Base-by-base conservation (phyloP, 305 asterid genomes). In the Rubia peregrina region DNA sequence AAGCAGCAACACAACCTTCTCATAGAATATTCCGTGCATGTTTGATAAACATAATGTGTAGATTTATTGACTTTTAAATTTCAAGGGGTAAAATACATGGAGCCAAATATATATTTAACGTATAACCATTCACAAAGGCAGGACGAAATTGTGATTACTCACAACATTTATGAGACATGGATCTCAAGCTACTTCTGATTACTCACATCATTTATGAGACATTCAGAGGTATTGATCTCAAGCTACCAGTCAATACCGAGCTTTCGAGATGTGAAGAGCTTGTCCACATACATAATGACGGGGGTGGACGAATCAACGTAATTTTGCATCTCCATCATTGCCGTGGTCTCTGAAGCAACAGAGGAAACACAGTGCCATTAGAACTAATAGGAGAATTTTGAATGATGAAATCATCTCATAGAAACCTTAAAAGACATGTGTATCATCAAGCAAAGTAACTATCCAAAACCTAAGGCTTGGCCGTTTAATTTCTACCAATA, bases 181-280 rank as follows among this genome's bases (percentile, higher is more conserved):
- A 24, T 4, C 67, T 8, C 48, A 61, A 14, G 75, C 85, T 81
- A 93, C 98, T 36, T 36, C 40, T 36, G 40, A 36, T 36, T 36
- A 36, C 40, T 36, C 40, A 0, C 40, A 36, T 36, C 0, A 36
- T 5, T 36, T 36, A 36, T 36, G 40, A 33, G 48, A 57, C 42
- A 46, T 11, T 49, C 62, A 51, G 49, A 21, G 57, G 21, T 19
- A 68, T 5, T 33, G 36, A 36, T 36, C 67, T 8, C 48, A 46
- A 14, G 74, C 85, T 81, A 93, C 98, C 98, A 93, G 76, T 93
- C 90, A 61, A 73, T 82, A 33, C 97, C 98, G 75, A 93, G 76
- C 70, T 84, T 80, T 80, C 89, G 88, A 5, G 90, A 70, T 72
- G 77, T 74, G 78, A 89, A 90, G 65, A 93, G 96, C 77, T 86